These are phyloP conservation scores for Fomitopsis palustris DNA, from an alignment of 1,284 basidiomycete genomes.

Conservation along the genomic window DNA sequence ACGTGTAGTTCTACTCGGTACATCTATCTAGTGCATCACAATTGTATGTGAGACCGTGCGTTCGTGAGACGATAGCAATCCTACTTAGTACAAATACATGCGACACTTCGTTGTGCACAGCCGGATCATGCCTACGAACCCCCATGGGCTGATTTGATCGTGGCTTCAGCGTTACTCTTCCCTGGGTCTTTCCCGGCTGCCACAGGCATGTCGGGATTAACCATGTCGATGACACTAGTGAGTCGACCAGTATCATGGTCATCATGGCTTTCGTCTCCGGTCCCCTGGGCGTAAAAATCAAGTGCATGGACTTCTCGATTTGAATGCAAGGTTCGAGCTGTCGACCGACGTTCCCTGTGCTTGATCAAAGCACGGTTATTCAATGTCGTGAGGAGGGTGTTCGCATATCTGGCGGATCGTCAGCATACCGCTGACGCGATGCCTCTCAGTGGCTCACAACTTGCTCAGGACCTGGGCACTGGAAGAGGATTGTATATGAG, in stretches of 20 bases:
- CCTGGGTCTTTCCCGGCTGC: background rate
- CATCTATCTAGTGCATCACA: no score
- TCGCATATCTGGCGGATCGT: background rate
- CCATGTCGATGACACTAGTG: background rate
- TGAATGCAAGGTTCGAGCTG: background rate
- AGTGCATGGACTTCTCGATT: background rate
- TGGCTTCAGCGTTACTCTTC: background rate
- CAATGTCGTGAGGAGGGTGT: background rate
- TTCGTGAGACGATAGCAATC: no score
- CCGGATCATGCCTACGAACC: no score
- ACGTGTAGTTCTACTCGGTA: background rate
- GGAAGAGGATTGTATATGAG: background rate
- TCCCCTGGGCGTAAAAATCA: background rate
- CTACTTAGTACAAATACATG: no score
- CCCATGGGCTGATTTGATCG: no score
- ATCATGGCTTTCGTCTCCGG: background rate
- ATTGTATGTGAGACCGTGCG: background rate
- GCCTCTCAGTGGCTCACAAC: background rate
- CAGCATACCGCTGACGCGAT: background rate
- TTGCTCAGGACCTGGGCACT: background rate
- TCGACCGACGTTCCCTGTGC: background rate
- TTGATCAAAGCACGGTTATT: background rate
- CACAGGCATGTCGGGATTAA: background rate
- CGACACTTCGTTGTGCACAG: no score
- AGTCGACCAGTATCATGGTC: background rate